Percentiles rank a stretch among this genome's conserved stretches.
phyloP scores from a whole-genome alignment of 179 eudicot species.

The Actinidia chinensis region DNA sequence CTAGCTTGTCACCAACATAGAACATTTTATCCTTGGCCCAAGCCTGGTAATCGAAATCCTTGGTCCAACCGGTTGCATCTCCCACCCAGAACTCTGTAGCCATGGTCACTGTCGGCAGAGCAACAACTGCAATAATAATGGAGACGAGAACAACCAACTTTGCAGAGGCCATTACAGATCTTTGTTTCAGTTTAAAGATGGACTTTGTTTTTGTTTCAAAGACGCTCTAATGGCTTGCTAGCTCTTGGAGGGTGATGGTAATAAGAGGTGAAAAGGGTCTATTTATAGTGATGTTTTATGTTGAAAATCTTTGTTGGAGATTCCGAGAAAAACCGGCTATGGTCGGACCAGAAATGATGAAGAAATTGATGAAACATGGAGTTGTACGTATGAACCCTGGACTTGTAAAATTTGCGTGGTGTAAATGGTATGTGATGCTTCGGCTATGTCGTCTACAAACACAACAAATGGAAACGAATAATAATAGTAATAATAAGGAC shows the following conservation, averaged over 20 bases:
- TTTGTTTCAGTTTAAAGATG: not conserved
- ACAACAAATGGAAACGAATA: too few species aligned
- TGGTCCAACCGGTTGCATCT: constrained; percentile 23
- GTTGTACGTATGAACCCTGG: not conserved
- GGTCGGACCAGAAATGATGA: not conserved
- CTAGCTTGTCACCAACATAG: constrained; percentile 23
- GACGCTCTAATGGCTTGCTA: not conserved
- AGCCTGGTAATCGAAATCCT: constrained; percentile 16
- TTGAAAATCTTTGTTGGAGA: not conserved
- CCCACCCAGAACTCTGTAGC: constrained; percentile 21
- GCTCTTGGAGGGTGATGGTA: not conserved
- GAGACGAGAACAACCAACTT: not conserved
- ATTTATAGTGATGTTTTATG: not conserved
- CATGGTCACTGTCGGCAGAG: constrained; percentile 10
- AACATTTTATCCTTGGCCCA: constrained; percentile 26
- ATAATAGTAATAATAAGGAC: too few species aligned
- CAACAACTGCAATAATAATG: not conserved
- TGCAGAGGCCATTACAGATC: constrained; percentile 3
- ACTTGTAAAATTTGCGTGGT: not conserved
- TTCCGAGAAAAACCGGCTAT: not conserved
- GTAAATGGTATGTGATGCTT: not conserved
- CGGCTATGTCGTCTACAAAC: not conserved
- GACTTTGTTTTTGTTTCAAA: not conserved
- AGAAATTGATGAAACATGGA: not conserved
- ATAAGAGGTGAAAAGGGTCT: not conserved